Conservation (phyloP, 345 rosid species). For the Ricinus communis region DNA sequence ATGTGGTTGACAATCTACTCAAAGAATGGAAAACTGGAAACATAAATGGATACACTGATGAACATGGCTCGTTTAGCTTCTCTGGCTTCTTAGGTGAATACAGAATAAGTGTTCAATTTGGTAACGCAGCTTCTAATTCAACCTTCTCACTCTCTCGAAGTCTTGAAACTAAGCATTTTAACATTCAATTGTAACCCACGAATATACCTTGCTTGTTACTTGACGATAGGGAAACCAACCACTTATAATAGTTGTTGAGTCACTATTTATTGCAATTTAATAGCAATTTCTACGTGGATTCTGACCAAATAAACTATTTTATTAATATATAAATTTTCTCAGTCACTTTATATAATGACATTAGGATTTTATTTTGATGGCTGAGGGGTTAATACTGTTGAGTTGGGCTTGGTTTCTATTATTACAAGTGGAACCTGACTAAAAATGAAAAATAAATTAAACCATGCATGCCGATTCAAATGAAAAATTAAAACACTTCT, state of each 20-base stretch:
- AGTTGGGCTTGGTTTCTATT: too few relatives aligned
- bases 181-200: constrained; percentile 37
- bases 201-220: not conserved
- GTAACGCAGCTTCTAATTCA: constrained; percentile 39
- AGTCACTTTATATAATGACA: too few relatives aligned
- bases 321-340: too few relatives aligned
- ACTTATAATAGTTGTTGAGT: not conserved
- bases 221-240: not conserved
- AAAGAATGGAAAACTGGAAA: constrained; percentile 56
- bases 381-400: too few relatives aligned
- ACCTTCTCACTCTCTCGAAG: constrained; percentile 46
- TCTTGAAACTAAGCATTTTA: constrained; percentile 63
- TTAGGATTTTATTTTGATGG: too few relatives aligned
- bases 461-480: too few relatives aligned
- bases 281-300: too few relatives aligned
- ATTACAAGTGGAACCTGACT: too few relatives aligned
- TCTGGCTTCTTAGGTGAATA: constrained; percentile 75
- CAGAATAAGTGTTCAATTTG: constrained; percentile 29
- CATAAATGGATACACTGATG: constrained; percentile 40
- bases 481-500: too few relatives aligned
- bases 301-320: too few relatives aligned
- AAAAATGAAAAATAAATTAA: too few relatives aligned
- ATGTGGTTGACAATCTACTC: constrained; percentile 60
- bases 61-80: constrained; percentile 63
- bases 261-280: not conserved